Conservation (phyloP, 306 rosid species). For the Sophora flavescens region DNA sequence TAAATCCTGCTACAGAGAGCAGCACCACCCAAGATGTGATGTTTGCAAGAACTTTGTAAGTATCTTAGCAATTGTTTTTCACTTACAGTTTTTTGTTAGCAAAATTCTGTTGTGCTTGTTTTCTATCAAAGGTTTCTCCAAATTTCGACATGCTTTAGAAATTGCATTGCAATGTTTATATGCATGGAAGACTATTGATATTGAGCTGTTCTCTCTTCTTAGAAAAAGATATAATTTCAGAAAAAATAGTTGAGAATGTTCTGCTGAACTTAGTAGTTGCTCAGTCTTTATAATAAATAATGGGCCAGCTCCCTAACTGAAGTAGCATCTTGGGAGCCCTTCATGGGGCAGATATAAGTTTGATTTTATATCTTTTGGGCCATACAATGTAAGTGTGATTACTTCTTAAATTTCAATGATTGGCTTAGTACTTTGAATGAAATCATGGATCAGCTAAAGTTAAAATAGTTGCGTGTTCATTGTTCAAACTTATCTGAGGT, state of each 20-base stretch:
- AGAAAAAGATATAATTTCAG: constrained; percentile 20
- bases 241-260: neutral
- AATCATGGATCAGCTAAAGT: neutral
- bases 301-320: constrained; percentile 11
- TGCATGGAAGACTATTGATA: constrained; percentile 26
- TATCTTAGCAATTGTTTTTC: constrained; percentile 42
- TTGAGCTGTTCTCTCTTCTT: constrained; percentile 35
- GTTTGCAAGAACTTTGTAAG: constrained; percentile 89
- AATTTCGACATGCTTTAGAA: constrained; percentile 9
- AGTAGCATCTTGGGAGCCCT: constrained; percentile 24
- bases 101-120: constrained; percentile 31
- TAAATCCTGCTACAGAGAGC: constrained; percentile 88
- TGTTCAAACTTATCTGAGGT: constrained; percentile 6
- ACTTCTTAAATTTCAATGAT: neutral
- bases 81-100: constrained; percentile 33
- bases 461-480: neutral
- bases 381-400: neutral
- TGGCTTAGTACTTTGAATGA: neutral
- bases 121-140: constrained; percentile 26
- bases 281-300: constrained; percentile 24
- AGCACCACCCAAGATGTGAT: constrained; percentile 93
- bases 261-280: constrained; percentile 19
- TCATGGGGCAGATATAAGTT: constrained; percentile 1
- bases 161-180: constrained; percentile 16
- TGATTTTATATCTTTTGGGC: neutral